A percentile compares a stretch with the other conserved stretches of the same genome.
These are phyloP conservation scores for Xanthoconium stramineum DNA, from an alignment of 768 basidiomycete genomes.

Conservation along the genomic window DNA sequence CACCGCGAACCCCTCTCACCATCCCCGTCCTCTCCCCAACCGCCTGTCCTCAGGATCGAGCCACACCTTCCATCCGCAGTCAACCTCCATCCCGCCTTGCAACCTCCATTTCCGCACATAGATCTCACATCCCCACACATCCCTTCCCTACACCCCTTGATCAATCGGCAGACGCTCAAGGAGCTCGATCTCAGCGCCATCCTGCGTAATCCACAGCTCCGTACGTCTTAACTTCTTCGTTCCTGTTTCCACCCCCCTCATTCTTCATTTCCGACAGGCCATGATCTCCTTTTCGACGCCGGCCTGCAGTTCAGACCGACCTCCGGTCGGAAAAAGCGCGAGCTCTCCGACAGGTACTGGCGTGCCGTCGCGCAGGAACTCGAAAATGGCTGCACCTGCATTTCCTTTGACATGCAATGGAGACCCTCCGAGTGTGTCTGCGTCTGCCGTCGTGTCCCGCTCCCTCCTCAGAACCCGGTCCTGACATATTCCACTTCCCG, in stretches of 20 bases:
- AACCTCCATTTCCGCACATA: conserved; percentile 33
- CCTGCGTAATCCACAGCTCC: conserved; percentile 85
- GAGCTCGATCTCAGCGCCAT: conserved; percentile 86
- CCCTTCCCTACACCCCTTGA: conserved; percentile 68
- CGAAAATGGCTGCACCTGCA: conserved; percentile 78
- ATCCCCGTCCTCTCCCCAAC: conserved; percentile 21
- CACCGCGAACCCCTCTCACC: conserved; percentile 31
- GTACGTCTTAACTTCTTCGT: conserved; percentile 46
- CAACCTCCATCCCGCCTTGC: conserved; percentile 27
- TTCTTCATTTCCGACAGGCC: conserved; percentile 45
- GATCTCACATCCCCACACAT: conserved; percentile 52
- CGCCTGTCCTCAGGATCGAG: conserved; percentile 24
- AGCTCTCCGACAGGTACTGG: conserved; percentile 83
- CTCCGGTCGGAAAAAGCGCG: conserved; percentile 67
- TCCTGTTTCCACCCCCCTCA: neutral
- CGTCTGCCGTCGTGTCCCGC: conserved; percentile 45
- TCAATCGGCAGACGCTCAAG: conserved; percentile 79
- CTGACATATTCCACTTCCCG: conserved; percentile 43
- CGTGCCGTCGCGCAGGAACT: conserved; percentile 74
- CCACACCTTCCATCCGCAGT: conserved; percentile 19
- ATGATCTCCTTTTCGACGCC: conserved; percentile 87
- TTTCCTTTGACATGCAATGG: conserved; percentile 64
- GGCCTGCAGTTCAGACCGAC: conserved; percentile 80
- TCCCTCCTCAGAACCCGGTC: conserved; percentile 40
- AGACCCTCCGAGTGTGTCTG: conserved; percentile 55